Base-by-base conservation (phyloP, 2,329 filamentous ascomycete species). In the Ramichloridium luteum region DNA sequence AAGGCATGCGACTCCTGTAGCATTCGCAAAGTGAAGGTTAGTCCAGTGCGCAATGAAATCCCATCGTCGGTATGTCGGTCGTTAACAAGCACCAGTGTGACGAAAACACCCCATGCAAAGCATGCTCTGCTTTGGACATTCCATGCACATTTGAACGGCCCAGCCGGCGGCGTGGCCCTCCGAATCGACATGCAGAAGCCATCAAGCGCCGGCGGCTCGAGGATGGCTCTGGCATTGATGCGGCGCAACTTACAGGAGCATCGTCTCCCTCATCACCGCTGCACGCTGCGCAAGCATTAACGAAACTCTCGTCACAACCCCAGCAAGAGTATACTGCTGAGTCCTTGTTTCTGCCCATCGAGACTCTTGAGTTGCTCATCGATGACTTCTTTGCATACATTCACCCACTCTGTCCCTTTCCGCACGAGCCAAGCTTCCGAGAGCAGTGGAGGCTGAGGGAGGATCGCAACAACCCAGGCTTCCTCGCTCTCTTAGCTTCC, bases 331-430 rank as follows among this genome's bases (percentile, higher is more conserved):
- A 69, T 6, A 71, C 70, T 3, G 67, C 76, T 28, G 80, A 86
- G 49, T 64, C 70, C 2, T 84, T 86, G 39, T 23, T 8, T n/a
- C 80, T 77, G 25, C 76, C 80, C 0, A 65, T 77, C 54, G 68
- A 72, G 5, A 72, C 77, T 8, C 60, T 86, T 31, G 68, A 78
- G 46, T 65, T 77, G 2, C 64, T 85, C 11, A 70, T 86, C 35
- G 77, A 85, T 52, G 80, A 86, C 58, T 86, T 82, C 65, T 86
- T 85, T 57, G 83, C 77, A 12, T 84, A 84, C 51, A 77, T 85
- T 32, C 78, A 85, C 45, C 80, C 80, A 1, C 65, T 86, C 6
- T 72, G 72, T 36, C 80, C 80, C 0, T 85, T 86, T 35, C 80
- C 80, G 0, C 80, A 86, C 53, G 78, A 85, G 50, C 78, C 79